These are phyloP conservation scores for Solanum lycopersicoides DNA, from an alignment of 257 asterid species.

Conservation along the genomic window DNA sequence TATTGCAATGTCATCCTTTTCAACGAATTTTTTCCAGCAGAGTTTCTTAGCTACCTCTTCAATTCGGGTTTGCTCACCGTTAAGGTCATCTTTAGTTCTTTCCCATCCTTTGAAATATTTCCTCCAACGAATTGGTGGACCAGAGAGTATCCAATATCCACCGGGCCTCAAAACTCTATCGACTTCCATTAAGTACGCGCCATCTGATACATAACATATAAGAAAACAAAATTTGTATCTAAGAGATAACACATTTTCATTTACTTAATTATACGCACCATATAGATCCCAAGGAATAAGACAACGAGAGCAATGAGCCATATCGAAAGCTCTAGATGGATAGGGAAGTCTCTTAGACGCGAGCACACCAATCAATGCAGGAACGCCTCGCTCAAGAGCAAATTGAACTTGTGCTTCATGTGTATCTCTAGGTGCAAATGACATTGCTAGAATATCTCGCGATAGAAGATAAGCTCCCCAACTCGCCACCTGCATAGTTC, in stretches of 20 bases:
- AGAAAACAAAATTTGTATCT: not conserved
- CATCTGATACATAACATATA: slow-evolving; percentile 29
- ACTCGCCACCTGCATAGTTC: slow-evolving; percentile 58
- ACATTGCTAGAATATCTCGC: slow-evolving; percentile 56
- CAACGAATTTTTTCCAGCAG: slow-evolving; percentile 75
- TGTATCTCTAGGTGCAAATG: slow-evolving; percentile 89
- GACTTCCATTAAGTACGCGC: slow-evolving; percentile 67
- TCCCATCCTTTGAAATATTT: slow-evolving; percentile 75
- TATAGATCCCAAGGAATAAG: slow-evolving; percentile 86
- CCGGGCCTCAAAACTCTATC: slow-evolving; percentile 82
- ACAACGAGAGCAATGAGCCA: slow-evolving; percentile 98
- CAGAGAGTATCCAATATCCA: slow-evolving; percentile 88
- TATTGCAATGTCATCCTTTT: slow-evolving; percentile 66
- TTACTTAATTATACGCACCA: slow-evolving; percentile 20
- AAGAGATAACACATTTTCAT: not conserved
- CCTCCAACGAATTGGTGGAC: slow-evolving; percentile 87
- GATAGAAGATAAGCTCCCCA: slow-evolving; percentile 91
- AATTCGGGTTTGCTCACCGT: slow-evolving; percentile 62
- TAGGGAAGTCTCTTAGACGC: slow-evolving; percentile 91
- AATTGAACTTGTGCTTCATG: slow-evolving; percentile 92
- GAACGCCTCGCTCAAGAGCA: slow-evolving; percentile 91
- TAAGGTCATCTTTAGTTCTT: slow-evolving; percentile 55
- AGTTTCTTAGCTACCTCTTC: slow-evolving; percentile 56
- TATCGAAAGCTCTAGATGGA: slow-evolving; percentile 79
- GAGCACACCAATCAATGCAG: slow-evolving; percentile 77